Percentiles rank a stretch among this genome's conserved stretches.
These are phyloP conservation scores for Rhizoclosmatium sp. DNA, from an alignment of 192 early-diverging fungal genomes.

Conservation along the genomic window DNA sequence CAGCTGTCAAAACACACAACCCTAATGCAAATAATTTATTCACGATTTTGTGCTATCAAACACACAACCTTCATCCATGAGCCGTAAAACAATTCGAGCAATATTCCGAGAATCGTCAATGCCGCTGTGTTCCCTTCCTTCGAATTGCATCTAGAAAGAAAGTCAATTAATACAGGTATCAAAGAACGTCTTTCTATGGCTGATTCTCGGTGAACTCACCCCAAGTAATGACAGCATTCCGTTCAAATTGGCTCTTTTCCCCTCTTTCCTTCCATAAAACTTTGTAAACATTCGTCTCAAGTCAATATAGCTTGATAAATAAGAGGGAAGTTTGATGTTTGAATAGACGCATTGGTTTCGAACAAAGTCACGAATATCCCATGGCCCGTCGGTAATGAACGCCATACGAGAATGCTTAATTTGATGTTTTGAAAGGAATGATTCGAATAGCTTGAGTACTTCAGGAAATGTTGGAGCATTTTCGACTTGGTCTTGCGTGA, in stretches of 20 bases:
- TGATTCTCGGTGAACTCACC: no score
- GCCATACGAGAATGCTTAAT: conserved; percentile 24
- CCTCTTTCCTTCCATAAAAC: conserved; percentile 53
- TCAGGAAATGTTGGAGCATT: conserved; percentile 39
- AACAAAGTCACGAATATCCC: conserved; percentile 87
- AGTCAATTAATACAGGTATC: no score
- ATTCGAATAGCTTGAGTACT: conserved; percentile 44
- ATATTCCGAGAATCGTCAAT: conserved; percentile 86
- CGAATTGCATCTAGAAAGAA: conserved; percentile 58
- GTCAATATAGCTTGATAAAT: conserved; percentile 73
- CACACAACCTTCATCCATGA: conserved; percentile 58
- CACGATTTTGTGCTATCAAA: conserved; percentile 40
- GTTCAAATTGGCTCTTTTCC: conserved; percentile 58
- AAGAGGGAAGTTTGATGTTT: conserved; percentile 59
- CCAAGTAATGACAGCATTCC: conserved; percentile 71
- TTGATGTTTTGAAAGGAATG: conserved; percentile 33
- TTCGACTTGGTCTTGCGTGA: conserved; percentile 66
- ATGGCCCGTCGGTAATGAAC: conserved; percentile 65
- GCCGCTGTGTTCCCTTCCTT: conserved; percentile 80
- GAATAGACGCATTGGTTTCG: conserved; percentile 73
- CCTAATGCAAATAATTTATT: no score
- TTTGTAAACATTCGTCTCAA: conserved; percentile 65
- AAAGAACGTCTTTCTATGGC: no score
- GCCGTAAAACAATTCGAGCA: conserved; percentile 66
- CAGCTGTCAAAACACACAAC: no score